Base-by-base conservation (phyloP, 495 filamentous ascomycete genomes). In the Extremus antarcticus region DNA sequence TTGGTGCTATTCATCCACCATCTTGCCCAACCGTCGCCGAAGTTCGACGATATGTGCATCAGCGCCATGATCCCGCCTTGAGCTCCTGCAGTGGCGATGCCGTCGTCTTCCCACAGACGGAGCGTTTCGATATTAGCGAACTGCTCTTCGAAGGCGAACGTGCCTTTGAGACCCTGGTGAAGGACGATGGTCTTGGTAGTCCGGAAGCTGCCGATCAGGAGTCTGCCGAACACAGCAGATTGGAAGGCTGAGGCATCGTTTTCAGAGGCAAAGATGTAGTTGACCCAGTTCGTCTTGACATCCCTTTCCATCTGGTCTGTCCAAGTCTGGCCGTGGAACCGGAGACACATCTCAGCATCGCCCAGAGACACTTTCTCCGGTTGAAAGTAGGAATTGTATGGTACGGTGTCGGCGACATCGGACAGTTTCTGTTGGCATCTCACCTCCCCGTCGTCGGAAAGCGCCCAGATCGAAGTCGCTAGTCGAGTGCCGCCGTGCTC, bases 121-220 rank as follows among this genome's bases (percentile, higher is more conserved):
- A 72, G 55, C 35, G 69, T 70, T 48, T 72, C 70, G 55, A 72
- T 66, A 21, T 62, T 70, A 54, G 69, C 71, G 51, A 72, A 63
- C 58, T 71, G 69, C 51, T 71, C 70, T 35, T 67, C 57, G 50
- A 67, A 71, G 16, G 67, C 56, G 48, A 70, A 61, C 0, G 62
- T 60, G 22, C 65, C 61, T 7, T 59, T 56, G 22, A 72, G 32
- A 9, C 70, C 69, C 25, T 70, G 65, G 51, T 69, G 69, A 32
- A 69, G 57, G 39, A 67, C 65, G 15, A 66, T 59, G 8, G 66
- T 71, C 54, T 67, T 65, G 47, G 64, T 63, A 0, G 70, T 71
- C 25, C 56, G 54, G 56, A 54, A 66, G n/a, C 59, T 65, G 19
- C 60, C 60, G 29, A 70, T 43, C 15, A 72, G 66, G 23, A 60